Evolutionary conservation across 1,284 basidiomycete species (phyloP).

Genomic region (Cystobasidium slooffiae): DNA sequence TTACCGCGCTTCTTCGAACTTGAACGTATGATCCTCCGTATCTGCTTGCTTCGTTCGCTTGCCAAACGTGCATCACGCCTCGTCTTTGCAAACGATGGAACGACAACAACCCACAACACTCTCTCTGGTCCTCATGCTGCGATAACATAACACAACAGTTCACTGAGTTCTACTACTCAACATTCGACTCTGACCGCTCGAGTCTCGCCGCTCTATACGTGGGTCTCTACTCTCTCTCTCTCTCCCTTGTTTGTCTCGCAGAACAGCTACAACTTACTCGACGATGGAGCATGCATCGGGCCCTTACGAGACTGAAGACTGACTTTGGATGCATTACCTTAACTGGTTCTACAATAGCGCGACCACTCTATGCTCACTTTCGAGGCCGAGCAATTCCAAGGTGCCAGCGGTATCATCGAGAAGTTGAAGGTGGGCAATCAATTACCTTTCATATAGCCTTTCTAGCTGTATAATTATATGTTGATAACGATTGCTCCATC

Average conservation of each 20-base stretch:
- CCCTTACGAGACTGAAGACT: not conserved
- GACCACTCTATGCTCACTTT: conserved; percentile 84
- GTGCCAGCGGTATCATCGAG: conserved; percentile 68
- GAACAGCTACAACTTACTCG: too few species aligned
- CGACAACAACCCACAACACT: too few species aligned
- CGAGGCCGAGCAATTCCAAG: conserved; percentile 72
- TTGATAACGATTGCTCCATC: not conserved
- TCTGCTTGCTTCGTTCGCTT: not conserved
- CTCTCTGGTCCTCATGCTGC: not conserved
- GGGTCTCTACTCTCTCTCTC: conserved; percentile 56
- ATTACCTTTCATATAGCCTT: not conserved
- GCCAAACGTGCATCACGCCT: too few species aligned
- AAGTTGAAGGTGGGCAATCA: conserved; percentile 72
- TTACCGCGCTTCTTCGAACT: too few species aligned
- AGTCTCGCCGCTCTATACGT: conserved; percentile 72
- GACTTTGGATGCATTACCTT: not conserved
- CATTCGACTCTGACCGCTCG: conserved; percentile 69
- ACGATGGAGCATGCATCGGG: not conserved
- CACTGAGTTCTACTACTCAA: conserved; percentile 72
- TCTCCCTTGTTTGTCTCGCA: not conserved
- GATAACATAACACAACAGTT: conserved; percentile 58
- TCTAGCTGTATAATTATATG: not conserved
- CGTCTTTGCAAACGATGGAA: too few species aligned
- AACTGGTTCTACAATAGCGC: conserved; percentile 64
- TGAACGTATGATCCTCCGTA: too few species aligned